Percentiles rank a stretch among this genome's conserved stretches.
phyloP scores from a whole-genome alignment of 257 asterid species.

The Apocynum venetum region DNA sequence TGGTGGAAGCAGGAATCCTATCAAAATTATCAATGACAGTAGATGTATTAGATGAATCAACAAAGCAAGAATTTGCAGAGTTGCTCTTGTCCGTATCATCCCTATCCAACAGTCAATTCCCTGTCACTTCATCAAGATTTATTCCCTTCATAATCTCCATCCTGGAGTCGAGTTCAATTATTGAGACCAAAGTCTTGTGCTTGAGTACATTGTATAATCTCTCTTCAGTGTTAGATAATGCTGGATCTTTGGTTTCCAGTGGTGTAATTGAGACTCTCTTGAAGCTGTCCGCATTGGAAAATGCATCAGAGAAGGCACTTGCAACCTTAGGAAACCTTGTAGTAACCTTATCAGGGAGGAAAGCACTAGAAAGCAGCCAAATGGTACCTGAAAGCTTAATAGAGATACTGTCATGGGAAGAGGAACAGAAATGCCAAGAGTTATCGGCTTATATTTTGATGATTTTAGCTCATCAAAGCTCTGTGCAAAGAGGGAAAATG shows the following conservation, averaged over 20 bases:
- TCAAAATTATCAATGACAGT: constrained; percentile 47
- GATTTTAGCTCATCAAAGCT: constrained; percentile 85
- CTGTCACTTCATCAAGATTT: constrained; percentile 42
- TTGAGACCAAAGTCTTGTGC: constrained; percentile 44
- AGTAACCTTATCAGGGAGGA: constrained; percentile 57
- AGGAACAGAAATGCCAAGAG: constrained; percentile 69
- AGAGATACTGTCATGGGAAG: constrained; percentile 80
- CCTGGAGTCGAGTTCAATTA: constrained; percentile 45
- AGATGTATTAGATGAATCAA: constrained; percentile 35
- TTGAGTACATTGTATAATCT: constrained; percentile 52
- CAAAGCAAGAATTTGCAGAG: constrained; percentile 46
- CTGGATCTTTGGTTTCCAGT: constrained; percentile 28
- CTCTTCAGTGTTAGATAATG: constrained; percentile 55
- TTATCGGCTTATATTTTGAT: constrained; percentile 63
- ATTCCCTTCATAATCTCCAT: constrained; percentile 40
- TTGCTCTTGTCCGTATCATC: constrained; percentile 62
- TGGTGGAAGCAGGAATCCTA: constrained; percentile 83
- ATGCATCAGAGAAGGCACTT: constrained; percentile 66
- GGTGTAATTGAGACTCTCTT: constrained; percentile 38
- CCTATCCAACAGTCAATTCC: constrained; percentile 46
- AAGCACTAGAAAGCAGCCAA: constrained; percentile 48
- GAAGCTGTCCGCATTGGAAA: constrained; percentile 34
- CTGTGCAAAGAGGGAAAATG: constrained; percentile 72
- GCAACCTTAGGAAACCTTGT: constrained; percentile 60
- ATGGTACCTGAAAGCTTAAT: constrained; percentile 60